Conservation (phyloP, 1,284 basidiomycete genomes). For the Phenoliferia sp. region DNA sequence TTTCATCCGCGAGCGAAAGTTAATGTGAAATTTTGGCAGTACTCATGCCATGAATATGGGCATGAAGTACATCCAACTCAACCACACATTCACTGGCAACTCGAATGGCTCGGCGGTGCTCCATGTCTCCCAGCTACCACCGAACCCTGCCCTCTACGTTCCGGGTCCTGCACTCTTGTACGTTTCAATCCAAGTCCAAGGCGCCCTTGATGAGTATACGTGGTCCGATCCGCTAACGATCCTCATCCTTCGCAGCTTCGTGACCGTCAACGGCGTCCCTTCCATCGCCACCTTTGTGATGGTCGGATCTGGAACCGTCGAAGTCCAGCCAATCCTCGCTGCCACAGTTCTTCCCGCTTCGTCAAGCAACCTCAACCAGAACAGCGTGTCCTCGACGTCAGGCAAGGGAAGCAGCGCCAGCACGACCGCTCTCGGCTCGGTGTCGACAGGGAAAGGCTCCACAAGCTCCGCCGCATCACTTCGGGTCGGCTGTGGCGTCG, state of each 20-base stretch:
- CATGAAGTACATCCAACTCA: constrained; percentile 57
- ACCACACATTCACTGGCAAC: constrained; percentile 37
- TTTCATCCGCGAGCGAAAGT: no score
- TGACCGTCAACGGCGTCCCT: constrained; percentile 38
- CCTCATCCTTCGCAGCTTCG: constrained; percentile 20
- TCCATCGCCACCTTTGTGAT: constrained; percentile 38
- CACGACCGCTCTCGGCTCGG: no score
- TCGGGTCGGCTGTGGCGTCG: no score
- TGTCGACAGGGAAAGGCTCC: no score
- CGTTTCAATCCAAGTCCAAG: no score
- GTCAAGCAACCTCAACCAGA: no score
- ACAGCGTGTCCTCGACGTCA: no score
- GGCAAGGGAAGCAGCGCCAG: no score
- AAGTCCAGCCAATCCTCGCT: no score
- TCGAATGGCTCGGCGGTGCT: constrained; percentile 39
- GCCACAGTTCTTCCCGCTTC: no score
- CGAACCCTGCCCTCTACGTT: constrained; percentile 36
- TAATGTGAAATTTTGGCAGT: no score
- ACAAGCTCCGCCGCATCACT: no score
- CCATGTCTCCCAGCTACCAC: constrained; percentile 34
- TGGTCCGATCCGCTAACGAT: background rate
- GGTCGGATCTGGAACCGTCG: constrained; percentile 40
- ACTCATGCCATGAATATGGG: constrained; percentile 80
- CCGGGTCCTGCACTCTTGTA: constrained; percentile 38
- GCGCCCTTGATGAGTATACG: background rate